Percentiles rank a stretch among this genome's conserved stretches.
These are phyloP conservation scores for Gossypium gossypioides DNA, from an alignment of 441 rosid genomes.

Conservation along the genomic window DNA sequence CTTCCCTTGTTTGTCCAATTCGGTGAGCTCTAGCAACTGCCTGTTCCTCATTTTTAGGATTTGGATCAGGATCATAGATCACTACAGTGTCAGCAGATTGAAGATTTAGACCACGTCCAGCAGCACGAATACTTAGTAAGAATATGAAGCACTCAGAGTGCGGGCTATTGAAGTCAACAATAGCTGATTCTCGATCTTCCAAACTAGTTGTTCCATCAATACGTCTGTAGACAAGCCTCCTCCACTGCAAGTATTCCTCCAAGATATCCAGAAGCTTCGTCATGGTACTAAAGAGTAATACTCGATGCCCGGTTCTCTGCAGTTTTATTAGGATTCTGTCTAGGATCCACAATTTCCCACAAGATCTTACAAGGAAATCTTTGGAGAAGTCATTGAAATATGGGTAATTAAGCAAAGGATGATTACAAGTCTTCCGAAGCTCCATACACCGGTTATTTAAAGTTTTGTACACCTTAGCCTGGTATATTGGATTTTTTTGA, in stretches of 20 bases:
- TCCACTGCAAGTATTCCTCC: slow-evolving; percentile 98
- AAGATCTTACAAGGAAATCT: slow-evolving; percentile 86
- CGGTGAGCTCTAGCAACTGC: slow-evolving; percentile 99
- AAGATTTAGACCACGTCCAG: slow-evolving; percentile 99
- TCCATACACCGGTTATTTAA: slow-evolving; percentile 98
- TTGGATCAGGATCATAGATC: slow-evolving; percentile 99
- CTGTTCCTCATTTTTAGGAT: slow-evolving; percentile 99
- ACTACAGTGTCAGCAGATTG: slow-evolving; percentile 97
- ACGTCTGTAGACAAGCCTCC: slow-evolving; percentile 79
- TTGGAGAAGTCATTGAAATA: slow-evolving; percentile 77
- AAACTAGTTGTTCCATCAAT: slow-evolving; percentile 98
- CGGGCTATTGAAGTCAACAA: slow-evolving; percentile 84
- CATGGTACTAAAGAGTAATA: slow-evolving; percentile 98
- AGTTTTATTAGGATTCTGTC: slow-evolving; percentile 93
- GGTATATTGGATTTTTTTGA: slow-evolving; percentile 73
- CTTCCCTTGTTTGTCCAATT: slow-evolving; percentile 96
- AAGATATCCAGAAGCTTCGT: slow-evolving; percentile 94
- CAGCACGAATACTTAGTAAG: slow-evolving; percentile 97
- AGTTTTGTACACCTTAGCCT: slow-evolving; percentile 65
- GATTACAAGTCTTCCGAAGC: slow-evolving; percentile 92
- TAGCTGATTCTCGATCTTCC: slow-evolving; percentile 99
- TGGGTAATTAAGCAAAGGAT: slow-evolving; percentile 96
- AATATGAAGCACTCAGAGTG: slow-evolving; percentile 84
- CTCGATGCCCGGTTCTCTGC: slow-evolving; percentile 91
- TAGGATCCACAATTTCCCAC: slow-evolving; percentile 93